Evolutionary conservation across 768 basidiomycete genomes (phyloP).

Genomic region (Leccinum uliginosum): DNA sequence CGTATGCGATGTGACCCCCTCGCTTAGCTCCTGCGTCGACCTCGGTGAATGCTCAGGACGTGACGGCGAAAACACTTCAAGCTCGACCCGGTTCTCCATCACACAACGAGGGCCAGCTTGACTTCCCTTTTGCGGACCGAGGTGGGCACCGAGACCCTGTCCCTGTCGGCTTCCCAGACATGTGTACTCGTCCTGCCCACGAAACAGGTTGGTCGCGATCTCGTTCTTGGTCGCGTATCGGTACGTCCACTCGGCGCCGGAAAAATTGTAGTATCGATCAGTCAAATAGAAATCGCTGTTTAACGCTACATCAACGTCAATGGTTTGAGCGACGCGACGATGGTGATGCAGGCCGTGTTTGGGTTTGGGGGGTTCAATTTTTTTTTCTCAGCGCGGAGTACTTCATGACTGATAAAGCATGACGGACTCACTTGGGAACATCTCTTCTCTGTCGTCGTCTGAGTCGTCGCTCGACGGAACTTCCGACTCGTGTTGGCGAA

Average conservation of each 20-base stretch:
- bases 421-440: constrained; percentile 26
- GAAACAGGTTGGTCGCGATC: constrained; percentile 25
- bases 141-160: neutral
- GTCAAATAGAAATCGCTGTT: constrained; percentile 12
- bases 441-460: constrained; percentile 13
- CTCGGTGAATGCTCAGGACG: neutral
- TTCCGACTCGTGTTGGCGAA: constrained; percentile 1
- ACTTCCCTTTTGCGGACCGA: neutral
- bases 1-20: neutral
- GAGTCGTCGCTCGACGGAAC: constrained; percentile 13
- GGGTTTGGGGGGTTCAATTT: neutral
- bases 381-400: constrained; percentile 2
- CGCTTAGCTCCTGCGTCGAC: neutral
- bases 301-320: neutral
- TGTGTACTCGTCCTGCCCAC: constrained; percentile 14
- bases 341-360: neutral
- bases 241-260: constrained; percentile 22
- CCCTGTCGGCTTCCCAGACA: neutral
- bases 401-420: neutral
- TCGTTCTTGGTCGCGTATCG: constrained; percentile 32
- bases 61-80: neutral
- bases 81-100: constrained; percentile 4
- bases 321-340: neutral
- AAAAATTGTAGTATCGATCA: neutral
- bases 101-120: constrained; percentile 8